Evolutionary conservation across 768 basidiomycete species (phyloP).

Genomic region (Tricholoma hemisulphureum): DNA sequence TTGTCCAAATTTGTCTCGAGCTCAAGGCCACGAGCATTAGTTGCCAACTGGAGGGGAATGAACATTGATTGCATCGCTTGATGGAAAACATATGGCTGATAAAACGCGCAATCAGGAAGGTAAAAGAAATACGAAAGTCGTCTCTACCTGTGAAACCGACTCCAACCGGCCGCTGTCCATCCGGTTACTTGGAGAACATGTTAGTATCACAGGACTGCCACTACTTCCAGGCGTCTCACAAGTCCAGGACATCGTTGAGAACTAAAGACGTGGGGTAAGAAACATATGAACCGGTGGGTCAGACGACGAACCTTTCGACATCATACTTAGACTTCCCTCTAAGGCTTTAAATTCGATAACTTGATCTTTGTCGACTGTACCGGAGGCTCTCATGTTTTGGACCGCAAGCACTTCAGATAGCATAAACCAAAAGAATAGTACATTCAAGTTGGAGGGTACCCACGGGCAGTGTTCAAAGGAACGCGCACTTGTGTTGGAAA

Average conservation of each 20-base stretch:
- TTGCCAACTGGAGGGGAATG: slow-evolving; percentile 53
- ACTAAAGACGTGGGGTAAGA: slow-evolving; percentile 32
- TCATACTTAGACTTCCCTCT: slow-evolving; percentile 66
- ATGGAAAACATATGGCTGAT: slow-evolving; percentile 58
- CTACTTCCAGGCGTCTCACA: slow-evolving; percentile 30
- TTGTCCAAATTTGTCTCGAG: slow-evolving; percentile 56
- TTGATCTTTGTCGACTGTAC: slow-evolving; percentile 56
- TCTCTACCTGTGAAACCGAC: slow-evolving; percentile 40
- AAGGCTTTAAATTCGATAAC: slow-evolving; percentile 74
- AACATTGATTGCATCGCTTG: slow-evolving; percentile 59
- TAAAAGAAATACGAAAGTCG: background rate
- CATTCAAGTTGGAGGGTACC: background rate
- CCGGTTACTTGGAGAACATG: slow-evolving; percentile 43
- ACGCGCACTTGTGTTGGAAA: slow-evolving; percentile 49
- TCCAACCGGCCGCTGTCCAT: slow-evolving; percentile 74
- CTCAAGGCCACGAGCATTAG: slow-evolving; percentile 56
- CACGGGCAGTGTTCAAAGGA: slow-evolving; percentile 58
- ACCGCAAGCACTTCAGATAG: slow-evolving; percentile 53
- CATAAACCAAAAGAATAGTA: background rate
- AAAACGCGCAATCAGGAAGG: background rate
- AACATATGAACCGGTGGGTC: background rate
- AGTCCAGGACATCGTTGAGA: slow-evolving; percentile 63
- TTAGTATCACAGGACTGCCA: background rate
- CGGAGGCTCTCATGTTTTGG: slow-evolving; percentile 72
- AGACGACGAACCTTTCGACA: slow-evolving; percentile 57